These are phyloP conservation scores for Daldinia concentrica DNA, from an alignment of 495 filamentous ascomycete species.

Conservation along the genomic window DNA sequence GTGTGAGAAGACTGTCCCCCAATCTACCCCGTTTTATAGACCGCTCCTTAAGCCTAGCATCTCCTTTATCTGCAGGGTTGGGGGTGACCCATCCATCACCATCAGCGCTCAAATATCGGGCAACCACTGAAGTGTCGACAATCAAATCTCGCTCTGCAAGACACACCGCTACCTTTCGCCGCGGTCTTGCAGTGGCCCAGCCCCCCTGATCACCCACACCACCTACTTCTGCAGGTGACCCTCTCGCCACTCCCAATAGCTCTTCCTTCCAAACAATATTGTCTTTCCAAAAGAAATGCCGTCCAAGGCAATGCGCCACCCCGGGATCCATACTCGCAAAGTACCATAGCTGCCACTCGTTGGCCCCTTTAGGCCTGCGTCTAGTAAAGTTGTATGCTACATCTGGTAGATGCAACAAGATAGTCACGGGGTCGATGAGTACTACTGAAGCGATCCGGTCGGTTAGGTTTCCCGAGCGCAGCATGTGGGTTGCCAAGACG, in stretches of 20 bases:
- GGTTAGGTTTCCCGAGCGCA: slow-evolving; percentile 55
- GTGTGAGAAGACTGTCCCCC: slow-evolving; percentile 50
- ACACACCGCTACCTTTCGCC: slow-evolving; percentile 61
- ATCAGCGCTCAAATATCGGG: slow-evolving; percentile 62
- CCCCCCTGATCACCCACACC: slow-evolving; percentile 26
- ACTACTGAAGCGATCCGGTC: slow-evolving; percentile 58
- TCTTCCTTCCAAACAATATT: slow-evolving; percentile 75
- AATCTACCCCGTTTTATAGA: slow-evolving; percentile 19
- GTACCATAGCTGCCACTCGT: slow-evolving; percentile 73
- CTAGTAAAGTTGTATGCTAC: slow-evolving; percentile 77
- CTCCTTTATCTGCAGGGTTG: slow-evolving; percentile 27
- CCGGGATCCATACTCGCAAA: slow-evolving; percentile 72
- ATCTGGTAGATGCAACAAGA: slow-evolving; percentile 71
- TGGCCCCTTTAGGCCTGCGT: slow-evolving; percentile 62
- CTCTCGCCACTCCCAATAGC: slow-evolving; percentile 41
- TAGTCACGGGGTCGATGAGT: slow-evolving; percentile 71
- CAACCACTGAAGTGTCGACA: slow-evolving; percentile 66
- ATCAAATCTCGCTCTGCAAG: slow-evolving; percentile 71
- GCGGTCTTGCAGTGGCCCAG: slow-evolving; percentile 5
- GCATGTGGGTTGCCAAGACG: slow-evolving; percentile 68
- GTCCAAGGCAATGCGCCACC: slow-evolving; percentile 64
- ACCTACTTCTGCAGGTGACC: slow-evolving; percentile 22
- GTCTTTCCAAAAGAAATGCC: slow-evolving; percentile 75
- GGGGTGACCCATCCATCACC: slow-evolving; percentile 38
- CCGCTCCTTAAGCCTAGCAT: slow-evolving; percentile 15